Base-by-base conservation (phyloP, 73 alveolate species). In the Paramecium bursaria region DNA sequence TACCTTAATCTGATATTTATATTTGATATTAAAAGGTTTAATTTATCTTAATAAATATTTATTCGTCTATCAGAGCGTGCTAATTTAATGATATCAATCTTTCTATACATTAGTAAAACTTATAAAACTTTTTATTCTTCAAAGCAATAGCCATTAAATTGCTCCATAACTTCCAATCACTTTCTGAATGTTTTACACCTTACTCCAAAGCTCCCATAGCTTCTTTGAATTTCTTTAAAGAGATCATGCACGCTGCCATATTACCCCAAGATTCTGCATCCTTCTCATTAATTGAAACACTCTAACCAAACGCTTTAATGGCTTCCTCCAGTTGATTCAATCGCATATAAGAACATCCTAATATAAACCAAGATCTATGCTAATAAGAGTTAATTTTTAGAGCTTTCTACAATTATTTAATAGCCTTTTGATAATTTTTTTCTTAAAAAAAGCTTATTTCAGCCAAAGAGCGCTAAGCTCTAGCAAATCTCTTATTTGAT, bases 261-360 rank as follows among this genome's bases (percentile, higher is more conserved):
- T 97, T 97, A 6, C 95, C 96, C 99, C 99, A 97, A 3, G 95
- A 98, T 49, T 97, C 99, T 10, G 96, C 95, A 74, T 95, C 93
- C 11, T 90, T 73, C 15, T 94, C 98, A 90, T 97, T 98, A 42
- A 92, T 91, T 39, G 92, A 51, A 49, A 95, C 92, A 15, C 92
- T 94, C 73, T 91, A 92, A 22, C 98, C 94, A 86, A 95, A 95
- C 22, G 97, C 91, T 47, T 74, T 86, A 17, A 92, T 82, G 48
- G 98, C 96, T 42, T 94, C 91, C 75, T 90, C 86, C 73, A 86
- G 94, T 49, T 94, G 90, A 50, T 85, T 88, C 49, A 87, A 74
- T 74, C 93, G 88, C 92, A 97, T 92, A 54, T 95, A 95, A 73
- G 97, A 98, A 90, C 98, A 95, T 9, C 99, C 99, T 47, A 97